phyloP scores from a whole-genome alignment of 208 protist genomes.

The Blechomonas ayalai region DNA sequence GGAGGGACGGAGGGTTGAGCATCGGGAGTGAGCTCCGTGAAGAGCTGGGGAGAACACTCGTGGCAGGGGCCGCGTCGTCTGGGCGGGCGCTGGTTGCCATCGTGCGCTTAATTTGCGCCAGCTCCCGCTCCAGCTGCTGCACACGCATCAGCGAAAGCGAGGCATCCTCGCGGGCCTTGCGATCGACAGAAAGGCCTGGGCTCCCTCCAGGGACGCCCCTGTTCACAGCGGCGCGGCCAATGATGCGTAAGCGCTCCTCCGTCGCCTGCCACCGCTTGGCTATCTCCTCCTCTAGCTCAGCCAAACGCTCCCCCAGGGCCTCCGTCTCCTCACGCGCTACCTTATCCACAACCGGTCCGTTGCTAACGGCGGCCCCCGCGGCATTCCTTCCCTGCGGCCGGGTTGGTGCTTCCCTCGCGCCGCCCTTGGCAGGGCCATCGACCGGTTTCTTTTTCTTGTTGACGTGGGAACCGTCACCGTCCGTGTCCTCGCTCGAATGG shows the following conservation, averaged over 20 bases:
- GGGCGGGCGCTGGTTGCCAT: not conserved
- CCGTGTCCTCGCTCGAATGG: too few relatives aligned
- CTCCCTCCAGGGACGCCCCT: constrained; percentile 9
- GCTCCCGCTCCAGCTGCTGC: constrained; percentile 72
- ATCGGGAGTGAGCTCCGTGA: not conserved
- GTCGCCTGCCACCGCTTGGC: constrained; percentile 63
- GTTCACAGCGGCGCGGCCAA: constrained; percentile 67
- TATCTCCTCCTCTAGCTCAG: constrained; percentile 74
- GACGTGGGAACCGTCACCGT: too few relatives aligned
- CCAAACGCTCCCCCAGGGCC: constrained; percentile 34
- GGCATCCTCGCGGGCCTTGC: constrained; percentile 82
- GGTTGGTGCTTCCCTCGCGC: constrained; percentile 3
- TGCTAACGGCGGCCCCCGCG: too few relatives aligned
- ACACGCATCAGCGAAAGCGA: constrained; percentile 77
- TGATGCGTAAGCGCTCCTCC: constrained; percentile 81
- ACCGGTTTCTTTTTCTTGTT: too few relatives aligned
- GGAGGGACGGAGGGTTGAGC: constrained; percentile 3
- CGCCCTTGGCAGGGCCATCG: too few relatives aligned
- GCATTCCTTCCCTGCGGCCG: not conserved
- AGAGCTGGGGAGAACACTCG: not conserved
- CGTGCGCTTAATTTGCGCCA: constrained; percentile 36
- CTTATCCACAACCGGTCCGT: constrained; percentile 14
- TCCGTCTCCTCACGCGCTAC: constrained; percentile 43
- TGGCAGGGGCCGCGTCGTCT: not conserved
- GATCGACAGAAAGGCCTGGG: constrained; percentile 36